These are phyloP conservation scores for Excoecaria cochinchinensis DNA, from an alignment of 345 rosid genomes.

Conservation along the genomic window DNA sequence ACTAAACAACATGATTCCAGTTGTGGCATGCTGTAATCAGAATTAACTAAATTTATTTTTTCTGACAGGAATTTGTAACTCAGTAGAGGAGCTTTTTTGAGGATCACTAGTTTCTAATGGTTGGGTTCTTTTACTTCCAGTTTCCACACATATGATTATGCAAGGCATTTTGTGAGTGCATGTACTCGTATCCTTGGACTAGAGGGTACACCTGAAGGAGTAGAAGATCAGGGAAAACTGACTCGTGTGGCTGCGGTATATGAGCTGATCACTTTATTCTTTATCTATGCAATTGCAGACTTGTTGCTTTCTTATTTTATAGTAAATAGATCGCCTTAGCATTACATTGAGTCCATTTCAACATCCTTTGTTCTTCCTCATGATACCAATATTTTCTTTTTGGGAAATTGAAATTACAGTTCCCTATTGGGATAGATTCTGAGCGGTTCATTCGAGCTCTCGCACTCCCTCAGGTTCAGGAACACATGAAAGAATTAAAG, in stretches of 20 bases:
- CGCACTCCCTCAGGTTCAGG: slow-evolving; percentile 56
- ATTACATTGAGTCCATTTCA: slow-evolving; percentile 10
- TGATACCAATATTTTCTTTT: slow-evolving; percentile 22
- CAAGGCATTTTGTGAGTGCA: slow-evolving; percentile 66
- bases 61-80: background rate
- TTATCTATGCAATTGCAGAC: slow-evolving; percentile 9
- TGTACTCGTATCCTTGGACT: slow-evolving; percentile 66
- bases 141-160: slow-evolving; percentile 61
- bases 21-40: background rate
- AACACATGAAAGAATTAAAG: slow-evolving; percentile 49
- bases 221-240: slow-evolving; percentile 61
- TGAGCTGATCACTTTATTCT: slow-evolving; percentile 18
- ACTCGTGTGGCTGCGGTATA: slow-evolving; percentile 56
- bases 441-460: slow-evolving; percentile 57
- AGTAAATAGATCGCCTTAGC: slow-evolving; percentile 8
- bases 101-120: slow-evolving; percentile 5
- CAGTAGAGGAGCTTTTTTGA: background rate
- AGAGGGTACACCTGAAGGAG: slow-evolving; percentile 69
- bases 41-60: background rate
- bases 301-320: slow-evolving; percentile 18
- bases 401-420: slow-evolving; percentile 45
- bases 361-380: slow-evolving; percentile 22
- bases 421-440: slow-evolving; percentile 65
- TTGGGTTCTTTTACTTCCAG: slow-evolving; percentile 27
- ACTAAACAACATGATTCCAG: background rate